Evolutionary conservation across 768 basidiomycete species (phyloP).

Genomic region (Boletus sp.): DNA sequence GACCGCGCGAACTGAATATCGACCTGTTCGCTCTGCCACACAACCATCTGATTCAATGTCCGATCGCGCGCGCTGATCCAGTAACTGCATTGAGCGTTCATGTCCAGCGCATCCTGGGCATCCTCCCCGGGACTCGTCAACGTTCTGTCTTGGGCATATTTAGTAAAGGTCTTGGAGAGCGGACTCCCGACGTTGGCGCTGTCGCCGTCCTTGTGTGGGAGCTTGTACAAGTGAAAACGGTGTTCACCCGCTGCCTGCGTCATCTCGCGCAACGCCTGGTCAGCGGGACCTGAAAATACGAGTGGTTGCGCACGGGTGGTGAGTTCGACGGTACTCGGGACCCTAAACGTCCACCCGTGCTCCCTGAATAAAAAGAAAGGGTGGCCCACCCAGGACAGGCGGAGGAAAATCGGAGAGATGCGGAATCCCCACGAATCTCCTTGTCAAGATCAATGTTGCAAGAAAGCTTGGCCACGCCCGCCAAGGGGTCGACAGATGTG

Average conservation of each 20-base stretch:
- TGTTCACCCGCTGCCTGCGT: slow-evolving; percentile 32
- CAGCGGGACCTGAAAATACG: slow-evolving; percentile 59
- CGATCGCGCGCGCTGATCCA: slow-evolving; percentile 96
- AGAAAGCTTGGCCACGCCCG: slow-evolving; percentile 88
- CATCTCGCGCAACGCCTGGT: slow-evolving; percentile 53
- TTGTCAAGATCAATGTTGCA: slow-evolving; percentile 82
- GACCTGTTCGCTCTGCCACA: slow-evolving; percentile 61
- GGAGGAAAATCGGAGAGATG: slow-evolving; percentile 79
- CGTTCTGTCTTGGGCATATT: slow-evolving; percentile 83
- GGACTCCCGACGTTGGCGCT: slow-evolving; percentile 94
- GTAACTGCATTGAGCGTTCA: slow-evolving; percentile 94
- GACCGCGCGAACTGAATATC: slow-evolving; percentile 49
- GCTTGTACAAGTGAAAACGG: slow-evolving; percentile 75
- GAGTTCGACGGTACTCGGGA: slow-evolving; percentile 47
- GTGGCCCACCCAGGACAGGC: slow-evolving; percentile 82
- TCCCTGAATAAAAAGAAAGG: slow-evolving; percentile 83
- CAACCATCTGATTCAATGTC: slow-evolving; percentile 88
- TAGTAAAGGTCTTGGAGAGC: slow-evolving; percentile 84
- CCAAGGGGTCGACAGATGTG: slow-evolving; percentile 87
- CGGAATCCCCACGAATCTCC: slow-evolving; percentile 68
- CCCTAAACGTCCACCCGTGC: slow-evolving; percentile 90
- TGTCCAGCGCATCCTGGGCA: slow-evolving; percentile 80
- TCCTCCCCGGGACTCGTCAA: slow-evolving; percentile 77
- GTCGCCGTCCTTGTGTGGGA: slow-evolving; percentile 96
- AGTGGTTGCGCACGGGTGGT: slow-evolving; percentile 45